phyloP scores from a whole-genome alignment of 169 alveolate genomes.

The Plasmodium inui region DNA sequence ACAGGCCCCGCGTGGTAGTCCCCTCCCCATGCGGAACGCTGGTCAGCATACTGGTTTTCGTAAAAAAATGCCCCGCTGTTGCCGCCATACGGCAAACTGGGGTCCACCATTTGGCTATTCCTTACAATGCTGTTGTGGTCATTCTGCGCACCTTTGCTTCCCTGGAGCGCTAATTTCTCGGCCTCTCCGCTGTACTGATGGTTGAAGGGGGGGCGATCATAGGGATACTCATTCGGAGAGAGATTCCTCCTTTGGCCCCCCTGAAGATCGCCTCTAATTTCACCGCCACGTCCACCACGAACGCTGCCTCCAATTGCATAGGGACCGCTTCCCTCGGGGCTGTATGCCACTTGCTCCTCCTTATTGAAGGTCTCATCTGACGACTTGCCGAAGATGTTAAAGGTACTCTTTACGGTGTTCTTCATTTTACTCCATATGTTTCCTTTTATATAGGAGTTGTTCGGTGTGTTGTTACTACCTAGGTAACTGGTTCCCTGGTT shows the following conservation, averaged over 20 bases:
- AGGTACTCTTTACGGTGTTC: neutral
- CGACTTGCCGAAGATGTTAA: neutral
- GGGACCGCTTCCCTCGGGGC: neutral
- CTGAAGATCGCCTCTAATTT: neutral
- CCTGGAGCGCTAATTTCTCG: neutral
- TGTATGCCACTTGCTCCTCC: neutral
- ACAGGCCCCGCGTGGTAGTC: neutral
- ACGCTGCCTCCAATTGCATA: neutral
- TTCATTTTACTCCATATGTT: neutral
- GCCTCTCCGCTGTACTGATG: neutral
- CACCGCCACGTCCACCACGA: neutral
- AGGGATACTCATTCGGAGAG: neutral
- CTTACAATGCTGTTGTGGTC: neutral
- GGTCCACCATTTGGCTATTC: neutral
- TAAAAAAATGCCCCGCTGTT: neutral
- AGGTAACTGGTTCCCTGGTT: neutral
- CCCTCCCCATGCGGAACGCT: neutral
- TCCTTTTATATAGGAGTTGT: neutral
- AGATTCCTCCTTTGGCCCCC: neutral
- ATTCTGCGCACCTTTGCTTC: neutral
- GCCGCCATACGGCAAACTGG: neutral
- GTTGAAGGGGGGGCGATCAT: neutral
- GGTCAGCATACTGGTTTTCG: neutral
- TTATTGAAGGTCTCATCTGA: neutral
- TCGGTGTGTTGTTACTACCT: neutral